Base-by-base conservation (phyloP, 805 yeast species). In the Yamadazyma sp. region DNA sequence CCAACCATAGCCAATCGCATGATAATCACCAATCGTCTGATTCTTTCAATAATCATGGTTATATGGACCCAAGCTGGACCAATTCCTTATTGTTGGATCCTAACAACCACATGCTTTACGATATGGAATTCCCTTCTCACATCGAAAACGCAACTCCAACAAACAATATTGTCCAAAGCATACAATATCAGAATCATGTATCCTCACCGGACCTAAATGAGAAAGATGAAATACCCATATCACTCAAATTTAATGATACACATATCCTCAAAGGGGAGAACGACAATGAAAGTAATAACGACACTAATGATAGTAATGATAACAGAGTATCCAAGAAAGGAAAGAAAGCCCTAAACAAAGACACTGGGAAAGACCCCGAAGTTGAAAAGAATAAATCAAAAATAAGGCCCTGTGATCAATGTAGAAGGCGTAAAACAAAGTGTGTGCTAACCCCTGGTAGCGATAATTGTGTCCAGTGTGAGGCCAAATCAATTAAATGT, bases 371-470 rank as follows among this genome's bases (percentile, higher is more conserved):
- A n/a, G n/a, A n/a, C n/a, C n/a, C n/a, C n/a, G n/a, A 37, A n/a
- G 34, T 30, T 12, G 32, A 26, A 7, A 30, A 28, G 14, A 4
- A 31, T 10, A 36, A 39, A 27, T 17, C 68, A 4, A 73, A 72
- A 38, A 75, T 69, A 44, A 60, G 75, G 15, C 91, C 94, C 1
- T 88, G 96, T 53, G 95, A 86, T 52, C 86, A 81, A 47, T 89
- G 97, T 57, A 69, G 94, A 27, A 65, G 88, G 39, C 69, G 89
- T 31, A 86, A 85, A 52, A 82, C 83, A 15, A 78, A 84, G 45
- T 89, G 97, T 65, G 81, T 85, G 17, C 66, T 80, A 47, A 67
- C 75, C 2, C 82, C 86, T 2, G 78, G 76, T 39, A 59, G 80
- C 31, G 64, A 71, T 35, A 76, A 73, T 46, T 88, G 94, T 60